Evolutionary conservation across 106 monocot genomes (phyloP).

Genomic region (Platanthera guangdongensis): DNA sequence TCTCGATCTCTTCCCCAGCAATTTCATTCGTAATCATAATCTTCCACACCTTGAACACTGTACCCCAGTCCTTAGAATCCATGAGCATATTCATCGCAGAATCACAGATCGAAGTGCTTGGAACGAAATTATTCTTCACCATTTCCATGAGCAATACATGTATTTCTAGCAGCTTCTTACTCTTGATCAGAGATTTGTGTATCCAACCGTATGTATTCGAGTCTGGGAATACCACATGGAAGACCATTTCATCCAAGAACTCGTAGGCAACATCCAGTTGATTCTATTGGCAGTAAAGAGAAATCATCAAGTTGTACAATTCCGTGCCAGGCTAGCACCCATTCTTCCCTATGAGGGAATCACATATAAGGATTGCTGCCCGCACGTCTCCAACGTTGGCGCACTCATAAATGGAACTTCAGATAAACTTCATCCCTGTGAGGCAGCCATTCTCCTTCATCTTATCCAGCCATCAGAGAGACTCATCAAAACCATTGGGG

Average conservation of each 20-base stretch:
- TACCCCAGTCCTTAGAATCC: constrained; percentile 28
- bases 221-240: constrained; percentile 50
- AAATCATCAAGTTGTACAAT: constrained; percentile 57
- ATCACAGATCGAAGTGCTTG: constrained; percentile 21
- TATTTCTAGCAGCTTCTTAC: constrained; percentile 27
- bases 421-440: constrained; percentile 63
- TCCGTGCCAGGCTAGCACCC: constrained; percentile 26
- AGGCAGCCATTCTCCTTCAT: constrained; percentile 37
- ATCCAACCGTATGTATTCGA: constrained; percentile 45
- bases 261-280: constrained; percentile 17
- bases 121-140: constrained; percentile 60
- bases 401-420: constrained; percentile 19
- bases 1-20: constrained; percentile 47
- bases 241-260: constrained; percentile 62
- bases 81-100: constrained; percentile 25
- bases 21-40: constrained; percentile 38
- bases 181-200: constrained; percentile 35
- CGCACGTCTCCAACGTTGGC: constrained; percentile 12
- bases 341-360: constrained; percentile 23
- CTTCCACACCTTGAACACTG: constrained; percentile 44
- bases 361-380: constrained; percentile 36
- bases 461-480: constrained; percentile 21
- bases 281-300: constrained; percentile 20
- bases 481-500: constrained; percentile 16
- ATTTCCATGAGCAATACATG: constrained; percentile 52